Conservation (phyloP, 139 green algal species). For the Micractinium sp. region DNA sequence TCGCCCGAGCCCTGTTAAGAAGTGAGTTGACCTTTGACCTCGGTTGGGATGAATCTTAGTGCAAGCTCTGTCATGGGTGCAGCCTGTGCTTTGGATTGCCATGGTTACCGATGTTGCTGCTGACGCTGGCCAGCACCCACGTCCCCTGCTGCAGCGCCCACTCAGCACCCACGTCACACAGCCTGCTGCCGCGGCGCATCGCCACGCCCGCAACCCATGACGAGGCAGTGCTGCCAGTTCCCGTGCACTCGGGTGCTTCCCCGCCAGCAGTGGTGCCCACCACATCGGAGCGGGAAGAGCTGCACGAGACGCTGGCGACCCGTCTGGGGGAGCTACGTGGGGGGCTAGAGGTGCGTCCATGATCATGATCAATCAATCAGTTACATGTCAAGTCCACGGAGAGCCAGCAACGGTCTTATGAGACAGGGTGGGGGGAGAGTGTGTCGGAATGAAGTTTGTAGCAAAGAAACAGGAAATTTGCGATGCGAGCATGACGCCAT, state of each 20-base stretch:
- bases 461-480: too few species aligned
- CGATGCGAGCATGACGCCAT: not conserved
- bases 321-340: not conserved
- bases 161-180: not conserved
- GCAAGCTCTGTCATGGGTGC: too few species aligned
- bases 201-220: not conserved
- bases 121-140: not conserved
- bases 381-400: too few species aligned
- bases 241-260: not conserved
- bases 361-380: too few species aligned
- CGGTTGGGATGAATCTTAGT: too few species aligned
- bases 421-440: too few species aligned
- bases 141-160: not conserved
- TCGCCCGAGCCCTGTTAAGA: not conserved
- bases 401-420: too few species aligned
- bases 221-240: not conserved
- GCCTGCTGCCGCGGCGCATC: not conserved
- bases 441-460: too few species aligned
- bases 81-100: too few species aligned
- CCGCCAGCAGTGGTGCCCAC: not conserved
- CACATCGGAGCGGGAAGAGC: not conserved
- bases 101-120: not conserved
- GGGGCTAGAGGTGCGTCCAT: not conserved
- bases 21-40: not conserved
- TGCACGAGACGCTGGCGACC: not conserved